Conservation (phyloP, 2,329 filamentous ascomycete species). For the Diaporthe batatas region DNA sequence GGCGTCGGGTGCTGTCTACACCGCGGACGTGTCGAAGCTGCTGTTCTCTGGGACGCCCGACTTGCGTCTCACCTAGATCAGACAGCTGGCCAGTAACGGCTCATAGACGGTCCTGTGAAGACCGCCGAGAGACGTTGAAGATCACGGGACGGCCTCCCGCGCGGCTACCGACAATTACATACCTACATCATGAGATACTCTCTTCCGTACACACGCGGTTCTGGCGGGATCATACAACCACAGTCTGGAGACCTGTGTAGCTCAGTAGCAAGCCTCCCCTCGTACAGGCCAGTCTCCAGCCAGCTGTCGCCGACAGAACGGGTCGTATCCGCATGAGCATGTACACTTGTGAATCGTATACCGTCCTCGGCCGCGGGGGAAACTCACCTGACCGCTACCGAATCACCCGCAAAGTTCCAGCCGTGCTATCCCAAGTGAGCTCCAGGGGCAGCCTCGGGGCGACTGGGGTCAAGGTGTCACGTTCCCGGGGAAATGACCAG, state of each 20-base stretch:
- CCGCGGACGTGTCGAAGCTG: neutral
- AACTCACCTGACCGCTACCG: neutral
- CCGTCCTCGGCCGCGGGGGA: neutral
- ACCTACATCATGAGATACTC: neutral
- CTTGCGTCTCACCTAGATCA: neutral
- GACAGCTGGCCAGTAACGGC: neutral
- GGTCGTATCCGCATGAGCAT: constrained; percentile 17
- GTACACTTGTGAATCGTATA: constrained; percentile 1
- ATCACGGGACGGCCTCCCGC: constrained; percentile 5
- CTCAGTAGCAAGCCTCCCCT: neutral
- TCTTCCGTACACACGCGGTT: neutral
- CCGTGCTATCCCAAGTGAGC: neutral
- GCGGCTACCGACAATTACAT: neutral
- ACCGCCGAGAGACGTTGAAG: neutral
- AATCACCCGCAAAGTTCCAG: neutral
- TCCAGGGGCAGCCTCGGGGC: neutral
- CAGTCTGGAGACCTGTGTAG: neutral
- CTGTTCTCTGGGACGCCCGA: neutral
- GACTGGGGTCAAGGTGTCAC: constrained; percentile 7
- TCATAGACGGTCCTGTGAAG: neutral
- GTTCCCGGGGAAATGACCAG: constrained; percentile 11
- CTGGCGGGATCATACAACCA: neutral
- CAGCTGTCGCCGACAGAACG: neutral
- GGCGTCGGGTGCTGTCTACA: neutral
- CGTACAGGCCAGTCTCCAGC: constrained; percentile 3